Evolutionary conservation across 73 alveolate genomes (phyloP), one percentile per base, ranked within the genome.

Genomic region (Paramecium sexaurelia): DNA sequence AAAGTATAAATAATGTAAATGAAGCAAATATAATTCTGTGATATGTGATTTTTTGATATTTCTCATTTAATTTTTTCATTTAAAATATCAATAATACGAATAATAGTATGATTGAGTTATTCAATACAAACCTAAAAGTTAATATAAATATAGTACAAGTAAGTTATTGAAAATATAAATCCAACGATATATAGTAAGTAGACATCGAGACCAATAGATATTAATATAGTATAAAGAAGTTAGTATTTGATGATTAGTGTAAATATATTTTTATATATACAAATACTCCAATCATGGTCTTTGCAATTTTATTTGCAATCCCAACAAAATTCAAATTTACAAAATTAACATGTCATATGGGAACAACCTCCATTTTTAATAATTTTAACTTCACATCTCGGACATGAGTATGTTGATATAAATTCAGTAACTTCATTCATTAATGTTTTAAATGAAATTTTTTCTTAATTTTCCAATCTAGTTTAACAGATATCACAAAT

Each of bases 251-350:
- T 78, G 40, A 78, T 24, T 29, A 78, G 43, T 41, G 55, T 29
- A 78, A 37, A 78, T 45, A 78, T 41, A 43, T 43, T 39, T 17
- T 78, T 56, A 78, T 39, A 78, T 78, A 78, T 78, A 40, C 90
- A 78, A 29, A 78, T 45, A 78, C 75, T 78, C 90, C 90, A 78
- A 78, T 78, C 90, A 78, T 78, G 90, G 47, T 24, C 55, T 26
- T 41, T 78, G 71, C 90, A 78, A 43, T 78, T 39, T 78, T 78
- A 78, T 41, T 78, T 78, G 36, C 90, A 78, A 78, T 78, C 71
- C 90, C 90, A 78, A 43, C 90, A 78, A 43, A 78, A 78, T 43
- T 78, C 90, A 43, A 41, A 78, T 78, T 78, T 78, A 45, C 90
- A 78, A 78, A 40, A 20, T 43, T 43, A 40, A 43, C 90, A 78